Evolutionary conservation across 257 asterid species (phyloP), one percentile per base, ranked within the genome.

Genomic region (Leptodermis oblonga): DNA sequence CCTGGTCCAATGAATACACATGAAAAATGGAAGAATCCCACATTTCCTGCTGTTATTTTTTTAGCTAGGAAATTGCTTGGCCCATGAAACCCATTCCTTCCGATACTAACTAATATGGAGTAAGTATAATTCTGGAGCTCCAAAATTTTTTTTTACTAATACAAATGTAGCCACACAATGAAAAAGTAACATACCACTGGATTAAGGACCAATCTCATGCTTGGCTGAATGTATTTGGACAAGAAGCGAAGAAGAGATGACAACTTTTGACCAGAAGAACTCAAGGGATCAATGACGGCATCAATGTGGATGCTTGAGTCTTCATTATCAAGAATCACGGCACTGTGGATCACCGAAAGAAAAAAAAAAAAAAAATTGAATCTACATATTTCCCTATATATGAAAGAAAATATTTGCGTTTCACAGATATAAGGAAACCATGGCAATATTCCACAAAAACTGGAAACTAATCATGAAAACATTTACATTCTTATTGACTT

Each of bases 251-350:
- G 97, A 81, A 94, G 92, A 71, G 96, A 91, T 61, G 97, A 79
- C 61, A 94, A 73, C 84, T 89, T 94, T 85, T 94, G 99, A 75
- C 97, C 99, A 76, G 97, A 84, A 65, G 97, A 74, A 79, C 99
- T 94, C 88, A 94, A 78, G 77, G 99, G 99, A 85, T 94, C 99
- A 73, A 94, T 75, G 53, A 94, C 95, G 25, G 97, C 99, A 89
- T 94, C 99, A 72, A 94, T 87, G 73, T 91, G 99, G 73, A 94
- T 87, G 88, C 90, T 83, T 67, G 99, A 83, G 73, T 75, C 72
- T 76, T 89, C 92, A 72, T 91, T 89, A 73, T 82, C 76, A 70
- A 91, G 70, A 72, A 85, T 73, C 74, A 94, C 97, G 81, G 99
- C 96, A 85, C 99, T 94, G 86, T 69, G 52, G 45, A 83, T 65